Base-by-base conservation (phyloP, 2,329 filamentous ascomycete genomes). In the Arthrobotrys iridis region DNA sequence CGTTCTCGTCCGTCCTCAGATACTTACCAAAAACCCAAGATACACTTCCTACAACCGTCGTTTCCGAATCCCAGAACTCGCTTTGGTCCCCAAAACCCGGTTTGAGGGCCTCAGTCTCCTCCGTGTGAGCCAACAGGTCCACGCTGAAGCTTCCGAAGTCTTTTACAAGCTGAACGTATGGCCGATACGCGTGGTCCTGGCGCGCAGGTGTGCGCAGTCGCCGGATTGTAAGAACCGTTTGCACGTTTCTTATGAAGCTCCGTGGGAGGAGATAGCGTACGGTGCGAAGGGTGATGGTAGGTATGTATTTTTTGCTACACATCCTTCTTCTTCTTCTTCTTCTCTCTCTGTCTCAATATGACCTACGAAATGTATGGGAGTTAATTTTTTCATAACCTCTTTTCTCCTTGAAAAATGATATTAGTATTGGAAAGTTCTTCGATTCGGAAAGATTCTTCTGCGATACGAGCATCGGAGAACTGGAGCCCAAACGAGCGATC, bases 111-210 rank as follows among this genome's bases (percentile, higher is more conserved):
- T 62, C 2, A 3, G 43, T 2, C 10, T 70, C 3, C 24, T 70
- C 0, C 22, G 57, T 3, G 43, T 70, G 1, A 70, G 46, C 33
- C 24, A 35, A 6, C 65, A 70, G 18, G 8, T 60, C 2, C 65
- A 70, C 45, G 55, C 22, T 3, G 65, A 70, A 35, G 65, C 65
- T 24, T 40, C 55, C 1, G 24, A 43, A 15, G 33, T 46, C 1
- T 55, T 70, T n/a, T 70, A 70, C 28, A 59, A 33, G 2, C 3
- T 30, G 10, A 70, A 62, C 28, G 8, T 55, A 13, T 55, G 50
- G 50, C 50, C 50, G 7, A 37, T 55, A 37, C 30, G 50, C 3
- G 22, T 55, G 7, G 50, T 55, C 37, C 22, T 55, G 10, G 15
- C 50, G 15, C 6, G 18, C 10, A 2, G 11, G 7, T 37, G 50